These are phyloP conservation scores for Globisporangium acanthophoron DNA, from an alignment of 352 stramenopile species.

Conservation along the genomic window DNA sequence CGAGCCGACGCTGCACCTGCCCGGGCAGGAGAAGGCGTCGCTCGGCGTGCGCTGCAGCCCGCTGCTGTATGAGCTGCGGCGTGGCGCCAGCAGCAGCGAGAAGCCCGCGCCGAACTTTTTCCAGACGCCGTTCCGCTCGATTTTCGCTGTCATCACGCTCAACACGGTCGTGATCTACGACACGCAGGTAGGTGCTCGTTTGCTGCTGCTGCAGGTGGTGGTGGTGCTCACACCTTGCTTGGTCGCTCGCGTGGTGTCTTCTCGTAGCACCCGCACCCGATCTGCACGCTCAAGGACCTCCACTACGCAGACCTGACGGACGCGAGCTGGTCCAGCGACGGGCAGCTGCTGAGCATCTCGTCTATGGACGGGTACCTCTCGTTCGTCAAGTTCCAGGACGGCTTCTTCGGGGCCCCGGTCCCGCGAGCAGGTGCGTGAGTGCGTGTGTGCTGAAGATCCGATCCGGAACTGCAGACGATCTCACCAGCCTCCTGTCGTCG, in stretches of 20 bases:
- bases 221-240: no score
- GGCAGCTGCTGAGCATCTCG: slow-evolving; percentile 89
- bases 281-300: slow-evolving; percentile 87
- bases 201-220: not conserved
- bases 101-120: slow-evolving; percentile 57
- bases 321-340: slow-evolving; percentile 89
- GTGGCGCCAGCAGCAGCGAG: not conserved
- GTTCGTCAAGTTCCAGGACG: slow-evolving; percentile 88
- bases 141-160: slow-evolving; percentile 94
- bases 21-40: slow-evolving; percentile 90
- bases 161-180: slow-evolving; percentile 95
- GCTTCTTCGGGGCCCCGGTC: slow-evolving; percentile 68
- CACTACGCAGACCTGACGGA: slow-evolving; percentile 96
- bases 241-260: slow-evolving; percentile 7
- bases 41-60: slow-evolving; percentile 92
- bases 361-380: slow-evolving; percentile 95
- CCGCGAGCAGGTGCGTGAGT: slow-evolving; percentile 8
- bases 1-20: slow-evolving; percentile 88
- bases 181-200: slow-evolving; percentile 60
- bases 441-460: not conserved
- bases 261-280: slow-evolving; percentile 62
- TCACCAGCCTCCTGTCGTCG: not conserved
- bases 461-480: not conserved
- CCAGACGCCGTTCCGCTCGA: slow-evolving; percentile 65
- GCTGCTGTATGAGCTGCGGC: slow-evolving; percentile 86